Evolutionary conservation across 2,329 filamentous ascomycete species (phyloP).

Genomic region (Chalaropsis thielavioides): DNA sequence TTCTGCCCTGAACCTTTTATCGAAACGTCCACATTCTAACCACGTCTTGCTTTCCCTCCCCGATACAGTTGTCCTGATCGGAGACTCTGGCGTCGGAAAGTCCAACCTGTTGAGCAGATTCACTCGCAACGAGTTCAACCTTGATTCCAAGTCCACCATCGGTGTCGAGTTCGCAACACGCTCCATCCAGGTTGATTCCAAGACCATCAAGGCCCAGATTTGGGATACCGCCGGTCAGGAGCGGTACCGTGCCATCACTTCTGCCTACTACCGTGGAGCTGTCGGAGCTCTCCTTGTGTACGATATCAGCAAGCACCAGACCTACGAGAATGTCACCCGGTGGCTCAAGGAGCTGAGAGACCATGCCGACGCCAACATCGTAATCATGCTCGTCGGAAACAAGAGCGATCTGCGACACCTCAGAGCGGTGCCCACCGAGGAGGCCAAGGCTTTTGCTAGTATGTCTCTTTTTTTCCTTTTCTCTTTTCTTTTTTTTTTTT

Average conservation of each 20-base stretch:
- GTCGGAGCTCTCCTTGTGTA: conserved; percentile 96
- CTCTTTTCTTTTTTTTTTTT: background rate
- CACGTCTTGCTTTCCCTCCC: conserved; percentile 13
- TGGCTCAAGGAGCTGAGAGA: conserved; percentile 98
- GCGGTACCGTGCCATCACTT: conserved; percentile 97
- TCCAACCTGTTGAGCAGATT: conserved; percentile 99
- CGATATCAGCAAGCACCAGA: conserved; percentile 99
- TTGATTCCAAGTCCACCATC: conserved; percentile 99
- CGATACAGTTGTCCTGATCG: conserved; percentile 77
- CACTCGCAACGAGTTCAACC: conserved; percentile 99
- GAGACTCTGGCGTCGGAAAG: conserved; percentile 98
- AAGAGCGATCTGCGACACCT: conserved; percentile 99
- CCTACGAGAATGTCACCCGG: conserved; percentile 95
- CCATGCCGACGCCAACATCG: conserved; percentile 96
- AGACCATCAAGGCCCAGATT: conserved; percentile 99
- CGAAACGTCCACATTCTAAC: conserved; percentile 22
- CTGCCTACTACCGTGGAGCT: conserved; percentile 95
- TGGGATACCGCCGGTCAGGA: conserved; percentile 99
- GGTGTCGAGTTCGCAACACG: conserved; percentile 98
- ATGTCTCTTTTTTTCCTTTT: conserved; percentile 23
- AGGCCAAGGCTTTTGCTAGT: conserved; percentile 97
- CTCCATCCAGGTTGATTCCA: conserved; percentile 96
- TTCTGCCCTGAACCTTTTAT: conserved; percentile 11
- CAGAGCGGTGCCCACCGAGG: conserved; percentile 89
- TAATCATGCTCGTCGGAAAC: conserved; percentile 99